Evolutionary conservation across 2,329 filamentous ascomycete genomes (phyloP).

Genomic region (Aspergillus phoenicis): DNA sequence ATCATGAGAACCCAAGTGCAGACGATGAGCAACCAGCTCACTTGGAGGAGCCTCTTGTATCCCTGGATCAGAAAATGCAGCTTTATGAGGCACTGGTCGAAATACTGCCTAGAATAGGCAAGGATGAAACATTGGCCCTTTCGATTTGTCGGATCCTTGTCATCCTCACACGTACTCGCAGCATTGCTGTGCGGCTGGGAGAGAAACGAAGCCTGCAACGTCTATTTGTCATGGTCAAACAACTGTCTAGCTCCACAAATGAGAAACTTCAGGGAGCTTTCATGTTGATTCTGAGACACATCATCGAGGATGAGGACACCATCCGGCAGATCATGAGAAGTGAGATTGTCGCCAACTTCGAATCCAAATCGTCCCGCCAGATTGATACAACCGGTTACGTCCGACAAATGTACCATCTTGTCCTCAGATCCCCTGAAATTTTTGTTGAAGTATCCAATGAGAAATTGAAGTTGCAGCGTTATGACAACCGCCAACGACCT

Average conservation of each 20-base stretch:
- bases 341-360: constrained; percentile 80
- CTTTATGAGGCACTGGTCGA: constrained; percentile 80
- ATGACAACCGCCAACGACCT: constrained; percentile 56
- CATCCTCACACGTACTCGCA: constrained; percentile 78
- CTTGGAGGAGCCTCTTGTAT: constrained; percentile 64
- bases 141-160: constrained; percentile 82
- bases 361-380: constrained; percentile 58
- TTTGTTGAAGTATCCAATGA: constrained; percentile 90
- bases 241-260: constrained; percentile 77
- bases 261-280: constrained; percentile 74
- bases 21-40: constrained; percentile 60
- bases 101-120: constrained; percentile 81
- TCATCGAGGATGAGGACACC: constrained; percentile 90
- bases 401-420: constrained; percentile 75
- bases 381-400: constrained; percentile 74
- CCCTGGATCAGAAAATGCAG: constrained; percentile 65
- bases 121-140: constrained; percentile 80
- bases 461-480: constrained; percentile 72
- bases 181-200: constrained; percentile 73
- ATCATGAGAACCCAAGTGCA: constrained; percentile 48
- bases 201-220: constrained; percentile 88
- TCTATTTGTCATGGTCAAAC: constrained; percentile 93
- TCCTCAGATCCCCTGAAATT: constrained; percentile 76
- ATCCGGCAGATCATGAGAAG: constrained; percentile 88
- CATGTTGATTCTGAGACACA: constrained; percentile 84